These are phyloP conservation scores for Ophiosphaerella korrae DNA, from an alignment of 2,329 filamentous ascomycete genomes.

Conservation along the genomic window DNA sequence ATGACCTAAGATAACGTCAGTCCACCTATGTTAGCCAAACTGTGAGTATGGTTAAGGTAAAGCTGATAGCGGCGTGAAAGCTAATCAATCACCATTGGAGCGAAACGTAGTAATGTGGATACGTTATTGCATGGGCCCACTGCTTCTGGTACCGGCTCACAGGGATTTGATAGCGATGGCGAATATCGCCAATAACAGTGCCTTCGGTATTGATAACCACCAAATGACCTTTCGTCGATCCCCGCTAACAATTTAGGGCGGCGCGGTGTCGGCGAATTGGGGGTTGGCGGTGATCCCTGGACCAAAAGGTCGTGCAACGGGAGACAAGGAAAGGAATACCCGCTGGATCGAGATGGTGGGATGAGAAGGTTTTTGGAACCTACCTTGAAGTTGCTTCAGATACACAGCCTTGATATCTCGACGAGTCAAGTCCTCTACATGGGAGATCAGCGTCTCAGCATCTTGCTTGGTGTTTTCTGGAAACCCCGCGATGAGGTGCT, in stretches of 20 bases:
- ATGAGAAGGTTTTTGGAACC: constrained; percentile 20
- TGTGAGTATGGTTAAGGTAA: constrained; percentile 4
- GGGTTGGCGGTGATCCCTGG: constrained; percentile 24
- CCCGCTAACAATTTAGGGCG: constrained; percentile 21
- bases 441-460: constrained; percentile 64
- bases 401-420: constrained; percentile 77
- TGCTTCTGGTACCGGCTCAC: not conserved
- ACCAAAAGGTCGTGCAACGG: constrained; percentile 10
- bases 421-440: constrained; percentile 72
- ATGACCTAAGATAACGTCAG: constrained; percentile 56
- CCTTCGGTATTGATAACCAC: constrained; percentile 21
- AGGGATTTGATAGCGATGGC: constrained; percentile 19
- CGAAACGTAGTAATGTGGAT: not conserved
- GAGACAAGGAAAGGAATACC: constrained; percentile 8
- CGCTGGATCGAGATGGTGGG: constrained; percentile 15
- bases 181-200: constrained; percentile 32
- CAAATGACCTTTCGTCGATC: constrained; percentile 26
- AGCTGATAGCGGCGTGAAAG: constrained; percentile 6
- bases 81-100: not conserved
- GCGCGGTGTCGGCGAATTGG: constrained; percentile 24
- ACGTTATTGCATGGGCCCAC: not conserved
- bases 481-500: constrained; percentile 72
- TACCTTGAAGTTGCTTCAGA: constrained; percentile 73
- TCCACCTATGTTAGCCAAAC: constrained; percentile 8
- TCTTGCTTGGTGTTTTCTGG: constrained; percentile 66